Evolutionary conservation across 257 asterid genomes (phyloP), one percentile per base, ranked within the genome.

Genomic region (Scutellaria galericulata): DNA sequence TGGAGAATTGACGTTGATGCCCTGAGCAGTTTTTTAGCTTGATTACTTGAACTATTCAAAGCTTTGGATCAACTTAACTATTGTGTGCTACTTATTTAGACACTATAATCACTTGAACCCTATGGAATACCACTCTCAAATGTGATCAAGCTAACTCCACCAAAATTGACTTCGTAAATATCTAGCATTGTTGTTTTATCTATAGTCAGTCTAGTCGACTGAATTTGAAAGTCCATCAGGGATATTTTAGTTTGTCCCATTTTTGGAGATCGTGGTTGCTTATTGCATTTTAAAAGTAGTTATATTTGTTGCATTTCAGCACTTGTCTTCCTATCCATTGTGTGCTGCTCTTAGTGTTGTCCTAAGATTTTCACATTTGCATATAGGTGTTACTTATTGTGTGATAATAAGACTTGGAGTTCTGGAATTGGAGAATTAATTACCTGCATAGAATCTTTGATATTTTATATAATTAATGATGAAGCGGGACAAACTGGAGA

Each of bases 401-500:
- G 50, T 68, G 14, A 31, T 31, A 31, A 31, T 31, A 31, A 31
- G 37, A 46, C 51, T n/a, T 14, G 47, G 57, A 22, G 48, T n/a
- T 57, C 48, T 11, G 22, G 52, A 15, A 35, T 47, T 35, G 58
- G 68, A 18, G 50, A 58, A n/a, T 60, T 48, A 68, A 11, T 24
- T 48, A 64, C 67, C 18, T 74, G 22, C 27, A 44, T 72, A 39
- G 31, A 46, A 71, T 72, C 64, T 51, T 6, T 22, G 18, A 20
- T 55, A 20, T 10, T 24, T 7, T 37, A 22, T 14, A 4, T 22
- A 42, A 42, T 7, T n/a, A n/a, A n/a, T n/a, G n/a, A n/a, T n/a
- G n/a, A n/a, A n/a, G n/a, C n/a, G n/a, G n/a, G n/a, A n/a, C n/a
- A n/a, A n/a, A n/a, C n/a, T n/a, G n/a, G n/a, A n/a, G n/a, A n/a